Base-by-base conservation (phyloP, 306 rosid species). In the Vicia faba region DNA sequence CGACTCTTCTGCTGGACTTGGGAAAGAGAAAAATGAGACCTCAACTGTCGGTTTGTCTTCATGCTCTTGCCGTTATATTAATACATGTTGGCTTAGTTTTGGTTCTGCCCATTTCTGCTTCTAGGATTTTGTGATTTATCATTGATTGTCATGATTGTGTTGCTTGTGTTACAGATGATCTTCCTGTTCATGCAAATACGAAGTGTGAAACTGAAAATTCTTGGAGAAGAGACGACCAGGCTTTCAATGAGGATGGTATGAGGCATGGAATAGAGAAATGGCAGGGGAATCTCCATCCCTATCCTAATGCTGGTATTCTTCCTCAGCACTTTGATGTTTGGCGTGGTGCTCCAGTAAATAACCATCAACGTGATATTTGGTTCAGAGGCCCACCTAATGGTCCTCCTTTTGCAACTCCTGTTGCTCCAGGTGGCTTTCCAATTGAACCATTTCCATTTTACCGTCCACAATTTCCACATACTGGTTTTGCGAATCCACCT, bases 381-480 rank as follows among this genome's bases (percentile, higher is more conserved):
- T 93, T 83, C 70, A 79, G 98, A 78, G 96, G 97, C 69, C 99
- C 95, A 57, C 91, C 86, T 12, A 84, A 89, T 74, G 96, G 87
- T 59, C 84, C 91, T 53, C 93, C 96, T 11, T 93, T 80, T 75
- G 87, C 96, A 71, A 65, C 79, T 58, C 97, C 93, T 40, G 86
- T 86, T 73, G 40, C 80, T 75, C 93, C 91, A 26, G 82, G 88
- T 83, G 91, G 85, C 77, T 89, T 84, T 69, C 96, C 97, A 4
- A 78, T 93, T 80, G 97, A 93, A 65, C 91, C 88, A 29, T 93
- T 84, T 83, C 69, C 92, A 46, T 93, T 88, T 83, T 93, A 88
- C 71, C 88, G 72, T 57, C 88, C 91, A 18, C 96, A 86, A 50
- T 83, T 89, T 25, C 86, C 97, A 44, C 81, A 87, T 26, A 69